These are phyloP conservation scores for Geotrichum cucujoidarum DNA, from an alignment of 1,139 yeast genomes.

Conservation along the genomic window DNA sequence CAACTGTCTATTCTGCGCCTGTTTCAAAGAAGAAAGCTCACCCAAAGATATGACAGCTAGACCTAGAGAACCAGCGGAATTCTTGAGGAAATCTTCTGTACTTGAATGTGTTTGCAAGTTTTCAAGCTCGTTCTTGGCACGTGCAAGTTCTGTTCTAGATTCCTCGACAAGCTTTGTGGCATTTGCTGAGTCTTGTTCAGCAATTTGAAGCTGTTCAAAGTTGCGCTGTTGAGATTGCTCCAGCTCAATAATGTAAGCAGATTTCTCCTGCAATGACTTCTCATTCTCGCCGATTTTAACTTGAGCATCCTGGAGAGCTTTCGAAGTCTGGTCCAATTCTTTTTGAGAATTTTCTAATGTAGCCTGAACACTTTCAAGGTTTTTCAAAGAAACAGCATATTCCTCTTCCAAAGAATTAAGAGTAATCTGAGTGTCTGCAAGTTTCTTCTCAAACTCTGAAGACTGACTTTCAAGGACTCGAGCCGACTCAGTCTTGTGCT, in stretches of 20 bases:
- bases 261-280: slow-evolving; percentile 3
- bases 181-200: slow-evolving; percentile 11
- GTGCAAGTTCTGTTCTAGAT: slow-evolving; percentile 6
- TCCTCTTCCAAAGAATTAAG: background rate
- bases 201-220: slow-evolving; percentile 1
- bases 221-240: slow-evolving; percentile 3
- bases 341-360: background rate
- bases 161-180: slow-evolving; percentile 13
- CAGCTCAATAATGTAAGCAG: slow-evolving; percentile 2
- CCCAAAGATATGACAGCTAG: slow-evolving; percentile 8
- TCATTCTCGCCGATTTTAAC: background rate
- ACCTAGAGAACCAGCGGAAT: slow-evolving; percentile 12
- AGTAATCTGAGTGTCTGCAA: background rate
- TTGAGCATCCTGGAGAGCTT: background rate
- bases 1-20: too few relatives aligned
- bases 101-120: slow-evolving; percentile 3
- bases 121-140: slow-evolving; percentile 5
- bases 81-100: slow-evolving; percentile 6
- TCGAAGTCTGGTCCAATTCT: slow-evolving; percentile 6
- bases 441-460: slow-evolving; percentile 2
- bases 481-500: background rate
- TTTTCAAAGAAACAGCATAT: background rate
- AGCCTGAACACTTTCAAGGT: slow-evolving; percentile 2
- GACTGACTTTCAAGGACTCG: background rate
- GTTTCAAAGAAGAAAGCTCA: slow-evolving; percentile 1